Base-by-base conservation (phyloP, 805 yeast genomes). In the Saccharomycopsis amapae region DNA sequence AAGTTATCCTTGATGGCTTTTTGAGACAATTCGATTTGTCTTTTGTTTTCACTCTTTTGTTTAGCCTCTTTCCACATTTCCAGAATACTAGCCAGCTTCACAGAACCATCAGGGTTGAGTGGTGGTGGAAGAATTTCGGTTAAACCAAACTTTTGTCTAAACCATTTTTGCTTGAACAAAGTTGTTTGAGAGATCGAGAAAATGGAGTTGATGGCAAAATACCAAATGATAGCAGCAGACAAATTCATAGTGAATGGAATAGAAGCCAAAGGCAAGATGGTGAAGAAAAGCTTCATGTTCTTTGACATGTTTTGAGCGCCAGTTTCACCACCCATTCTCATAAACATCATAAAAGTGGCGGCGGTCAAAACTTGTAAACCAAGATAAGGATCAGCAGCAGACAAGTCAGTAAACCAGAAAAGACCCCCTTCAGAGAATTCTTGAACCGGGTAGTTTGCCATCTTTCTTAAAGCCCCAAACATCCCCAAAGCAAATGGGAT, bases 281-380 rank as follows among this genome's bases (percentile, higher is more conserved):
- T 77, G 68, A 90, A 75, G 19, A 83, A 62, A 56, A 79, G 81
- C 64, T 76, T 78, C 77, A 81, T 72, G 35, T 72, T 72, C 1
- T 86, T 83, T 50, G 76, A 68, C 65, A 83, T 70, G 44, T 71
- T 73, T 43, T 73, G 78, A 30, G 85, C 81, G 42, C 96, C 97
- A 10, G 93, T 83, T 61, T 90, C 97, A 55, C 96, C 96, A 50
- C 97, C 97, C 38, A 79, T 66, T 61, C 79, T 77, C 62, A 90
- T 79, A 56, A 90, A 81, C 1, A 77, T 71, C 45, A 85, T 75
- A 50, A 88, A 84, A 22, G 82, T 72, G 22, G 78, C 72, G 9
- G 96, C 96, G 13, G 97, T 79, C 36, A 87, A 65, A 37, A 82
- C 63, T 60, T 89, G 97, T 52, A 90, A 70, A 3, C 96, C 97